Base-by-base conservation (phyloP, 1,139 yeast genomes). In the Neolecta irregularis region DNA sequence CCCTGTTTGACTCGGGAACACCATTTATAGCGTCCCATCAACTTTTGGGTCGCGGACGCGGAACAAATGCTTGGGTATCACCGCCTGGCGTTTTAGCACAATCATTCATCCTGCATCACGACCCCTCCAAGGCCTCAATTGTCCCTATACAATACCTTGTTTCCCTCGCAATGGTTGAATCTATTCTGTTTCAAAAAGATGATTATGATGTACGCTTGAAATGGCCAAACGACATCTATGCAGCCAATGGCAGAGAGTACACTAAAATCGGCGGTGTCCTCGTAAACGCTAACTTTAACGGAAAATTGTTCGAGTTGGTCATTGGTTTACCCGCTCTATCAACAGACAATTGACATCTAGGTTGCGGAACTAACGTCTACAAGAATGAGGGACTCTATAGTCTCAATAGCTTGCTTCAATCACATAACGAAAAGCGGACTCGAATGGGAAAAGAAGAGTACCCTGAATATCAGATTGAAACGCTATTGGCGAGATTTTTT, bases 191-290 rank as follows among this genome's bases (percentile, higher is more conserved):
- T n/a, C n/a, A n/a, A n/a, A 56, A 69, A 28, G 73, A 70, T 25
- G 74, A 72, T 37, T 56, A 88, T 48, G 96, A 94, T 0, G 63
- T 85, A 7, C 67, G 71, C 39, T 67, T 91, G 43, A 91, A 91
- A 52, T 91, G 99, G 99, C 99, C 99, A 4, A 91, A 91, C 52
- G 99, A 91, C 55, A 61, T 88, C 11, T 91, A 80, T 69, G 42
- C 91, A 93, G 0, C 72, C 72, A 36, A 37, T 62, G 64, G 7
- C 56, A 62, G 45, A 55, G 69, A 71, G 7, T 79, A 70, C 53
- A 69, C 72, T 26, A 91, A 91, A 51, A 67, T 85, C 3, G 73
- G 88, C 1, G 99, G 99, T 0, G 67, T 88, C 4, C 54, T 91
- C 29, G 81, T 85, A 26, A 85, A 80, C 53, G 80, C 75, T 47